Percentiles rank a stretch among this genome's conserved stretches.
Conservation (phyloP, 2,329 filamentous ascomycete genomes). For the Xylaria sp. region DNA sequence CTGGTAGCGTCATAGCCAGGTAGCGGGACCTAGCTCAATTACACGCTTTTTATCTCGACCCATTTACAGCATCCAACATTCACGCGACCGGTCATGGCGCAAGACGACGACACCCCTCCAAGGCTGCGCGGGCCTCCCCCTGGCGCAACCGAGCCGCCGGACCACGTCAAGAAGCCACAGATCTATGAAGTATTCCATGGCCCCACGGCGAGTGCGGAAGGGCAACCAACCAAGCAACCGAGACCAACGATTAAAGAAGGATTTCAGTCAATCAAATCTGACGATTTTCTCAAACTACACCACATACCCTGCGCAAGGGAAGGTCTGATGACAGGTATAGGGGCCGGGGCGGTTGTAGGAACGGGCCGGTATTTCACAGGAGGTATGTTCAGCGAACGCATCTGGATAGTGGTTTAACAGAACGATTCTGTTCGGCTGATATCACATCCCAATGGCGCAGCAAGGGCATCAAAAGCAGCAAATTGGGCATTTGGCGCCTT, state of each 20-base stretch:
- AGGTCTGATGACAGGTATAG: conserved; percentile 85
- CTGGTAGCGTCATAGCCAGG: conserved; percentile 27
- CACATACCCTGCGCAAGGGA: conserved; percentile 86
- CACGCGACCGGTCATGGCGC: conserved; percentile 46
- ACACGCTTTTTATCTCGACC: conserved; percentile 21
- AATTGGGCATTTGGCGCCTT: conserved; percentile 90
- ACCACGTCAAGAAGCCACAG: conserved; percentile 52
- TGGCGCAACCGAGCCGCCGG: conserved; percentile 50
- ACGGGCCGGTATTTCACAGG: conserved; percentile 78
- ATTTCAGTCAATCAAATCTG: conserved; percentile 71
- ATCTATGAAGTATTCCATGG: conserved; percentile 55
- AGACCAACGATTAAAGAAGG: conserved; percentile 68
- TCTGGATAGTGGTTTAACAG: neutral
- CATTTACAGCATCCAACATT: conserved; percentile 12
- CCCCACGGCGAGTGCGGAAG: conserved; percentile 31
- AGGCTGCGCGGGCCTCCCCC: conserved; percentile 50
- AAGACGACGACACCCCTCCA: conserved; percentile 45
- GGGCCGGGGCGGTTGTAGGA: conserved; percentile 79
- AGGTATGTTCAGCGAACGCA: conserved; percentile 63
- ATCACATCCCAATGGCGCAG: conserved; percentile 49
- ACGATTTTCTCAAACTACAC: conserved; percentile 78
- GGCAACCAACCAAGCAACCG: conserved; percentile 53
- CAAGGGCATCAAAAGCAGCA: conserved; percentile 72
- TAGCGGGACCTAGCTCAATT: neutral
- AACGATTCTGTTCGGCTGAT: conserved; percentile 26